phyloP scores from a whole-genome alignment of 2,329 filamentous ascomycete genomes.

The Diaporthe sp. region DNA sequence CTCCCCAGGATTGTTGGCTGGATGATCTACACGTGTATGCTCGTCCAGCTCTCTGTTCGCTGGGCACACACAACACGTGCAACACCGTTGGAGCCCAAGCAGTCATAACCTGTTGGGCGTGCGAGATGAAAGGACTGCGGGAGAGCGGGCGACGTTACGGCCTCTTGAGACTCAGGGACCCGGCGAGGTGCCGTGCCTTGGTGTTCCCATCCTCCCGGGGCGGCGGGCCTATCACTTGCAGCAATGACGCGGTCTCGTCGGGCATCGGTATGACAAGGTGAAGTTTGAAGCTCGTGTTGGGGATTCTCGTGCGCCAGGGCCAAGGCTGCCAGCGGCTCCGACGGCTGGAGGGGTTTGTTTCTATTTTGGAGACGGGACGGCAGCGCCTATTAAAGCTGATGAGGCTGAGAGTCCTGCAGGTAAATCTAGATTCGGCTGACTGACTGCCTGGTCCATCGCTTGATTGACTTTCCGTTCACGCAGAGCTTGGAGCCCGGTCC shows the following conservation, averaged over 20 bases:
- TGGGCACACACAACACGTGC: background rate
- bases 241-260: background rate
- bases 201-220: conserved; percentile 10
- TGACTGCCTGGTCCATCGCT: conserved; percentile 23
- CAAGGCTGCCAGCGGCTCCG: background rate
- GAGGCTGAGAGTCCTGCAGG: background rate
- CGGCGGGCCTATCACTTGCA: conserved; percentile 9
- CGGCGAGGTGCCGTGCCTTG: background rate
- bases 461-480: conserved; percentile 27
- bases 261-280: conserved; percentile 7
- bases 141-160: background rate
- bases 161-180: background rate
- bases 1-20: background rate
- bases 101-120: background rate
- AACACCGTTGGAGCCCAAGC: background rate
- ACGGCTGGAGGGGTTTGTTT: background rate
- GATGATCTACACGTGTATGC: background rate
- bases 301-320: background rate
- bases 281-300: conserved; percentile 8
- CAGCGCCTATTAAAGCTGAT: background rate
- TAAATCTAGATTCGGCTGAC: background rate
- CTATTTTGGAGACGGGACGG: background rate
- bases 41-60: background rate
- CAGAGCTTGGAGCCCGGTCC: background rate
- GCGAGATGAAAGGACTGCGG: conserved; percentile 11